Evolutionary conservation across 2,329 filamentous ascomycete species (phyloP).

Genomic region (Orbilia brochopaga): DNA sequence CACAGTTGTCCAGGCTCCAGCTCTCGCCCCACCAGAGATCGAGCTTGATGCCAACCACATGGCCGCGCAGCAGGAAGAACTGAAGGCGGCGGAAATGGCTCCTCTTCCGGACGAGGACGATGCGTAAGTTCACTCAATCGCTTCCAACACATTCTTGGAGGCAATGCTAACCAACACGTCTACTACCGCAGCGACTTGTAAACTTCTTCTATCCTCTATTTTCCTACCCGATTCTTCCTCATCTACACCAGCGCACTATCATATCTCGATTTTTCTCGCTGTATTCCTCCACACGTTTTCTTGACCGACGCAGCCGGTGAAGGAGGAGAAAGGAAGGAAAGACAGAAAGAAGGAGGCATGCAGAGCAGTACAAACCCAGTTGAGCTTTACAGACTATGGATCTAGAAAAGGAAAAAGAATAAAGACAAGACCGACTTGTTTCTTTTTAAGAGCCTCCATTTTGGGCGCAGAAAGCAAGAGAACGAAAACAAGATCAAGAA

Average conservation of each 20-base stretch:
- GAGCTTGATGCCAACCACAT: slow-evolving; percentile 84
- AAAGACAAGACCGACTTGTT: too few relatives aligned
- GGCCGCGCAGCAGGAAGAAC: slow-evolving; percentile 83
- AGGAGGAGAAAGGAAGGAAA: slow-evolving; percentile 1
- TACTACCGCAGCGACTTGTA: slow-evolving; percentile 53
- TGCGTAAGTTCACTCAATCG: slow-evolving; percentile 59
- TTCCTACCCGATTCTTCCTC: slow-evolving; percentile 4
- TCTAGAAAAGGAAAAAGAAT: slow-evolving; percentile 22
- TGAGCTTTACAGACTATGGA: slow-evolving; percentile 31
- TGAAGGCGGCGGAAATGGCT: slow-evolving; percentile 77
- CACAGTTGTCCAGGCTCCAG: slow-evolving; percentile 88
- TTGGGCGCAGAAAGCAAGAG: neutral
- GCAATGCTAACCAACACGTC: slow-evolving; percentile 20
- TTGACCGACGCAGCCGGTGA: too few relatives aligned
- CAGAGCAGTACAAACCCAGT: slow-evolving; percentile 16
- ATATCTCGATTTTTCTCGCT: too few relatives aligned
- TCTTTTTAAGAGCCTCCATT: too few relatives aligned
- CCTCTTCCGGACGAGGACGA: slow-evolving; percentile 96
- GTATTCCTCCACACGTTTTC: too few relatives aligned
- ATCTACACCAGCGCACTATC: too few relatives aligned
- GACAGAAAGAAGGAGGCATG: slow-evolving; percentile 13
- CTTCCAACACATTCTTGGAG: neutral
- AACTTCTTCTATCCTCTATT: slow-evolving; percentile 31
- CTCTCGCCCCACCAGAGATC: slow-evolving; percentile 91
- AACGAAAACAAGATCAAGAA: neutral